A percentile compares a stretch with the other conserved stretches of the same genome.
These are phyloP conservation scores for Ulota crispa DNA, from an alignment of 225 moss, liverwort and hornwort genomes.

Conservation along the genomic window DNA sequence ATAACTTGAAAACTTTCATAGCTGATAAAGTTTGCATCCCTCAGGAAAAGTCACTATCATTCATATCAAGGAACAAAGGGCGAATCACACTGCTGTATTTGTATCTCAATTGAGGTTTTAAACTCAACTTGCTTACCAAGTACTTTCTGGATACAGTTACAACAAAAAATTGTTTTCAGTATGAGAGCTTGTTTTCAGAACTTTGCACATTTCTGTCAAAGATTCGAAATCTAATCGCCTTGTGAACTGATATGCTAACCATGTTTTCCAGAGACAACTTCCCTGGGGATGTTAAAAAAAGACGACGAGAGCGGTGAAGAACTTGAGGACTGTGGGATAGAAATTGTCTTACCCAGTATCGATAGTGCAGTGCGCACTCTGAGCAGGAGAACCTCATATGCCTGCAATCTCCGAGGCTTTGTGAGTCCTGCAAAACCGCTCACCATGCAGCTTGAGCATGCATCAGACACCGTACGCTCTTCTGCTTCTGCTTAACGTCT, in stretches of 20 bases:
- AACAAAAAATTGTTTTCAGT: no score
- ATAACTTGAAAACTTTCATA: not conserved
- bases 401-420: conserved; percentile 50
- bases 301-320: not conserved
- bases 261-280: no score
- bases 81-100: no score
- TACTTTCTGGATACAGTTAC: no score
- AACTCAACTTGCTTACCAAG: no score
- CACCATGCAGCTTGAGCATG: conserved; percentile 2
- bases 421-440: conserved; percentile 40
- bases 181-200: no score
- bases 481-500: not conserved
- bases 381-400: conserved; percentile 42
- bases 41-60: not conserved
- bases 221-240: no score
- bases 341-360: conserved; percentile 59
- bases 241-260: no score
- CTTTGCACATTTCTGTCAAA: no score
- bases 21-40: not conserved
- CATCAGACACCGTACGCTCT: not conserved
- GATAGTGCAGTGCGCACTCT: conserved; percentile 35
- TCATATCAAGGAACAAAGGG: not conserved
- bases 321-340: not conserved
- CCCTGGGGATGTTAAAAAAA: no score
- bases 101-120: no score